Evolutionary conservation across 179 eudicot species (phyloP).

Genomic region (Vitellaria paradoxa): DNA sequence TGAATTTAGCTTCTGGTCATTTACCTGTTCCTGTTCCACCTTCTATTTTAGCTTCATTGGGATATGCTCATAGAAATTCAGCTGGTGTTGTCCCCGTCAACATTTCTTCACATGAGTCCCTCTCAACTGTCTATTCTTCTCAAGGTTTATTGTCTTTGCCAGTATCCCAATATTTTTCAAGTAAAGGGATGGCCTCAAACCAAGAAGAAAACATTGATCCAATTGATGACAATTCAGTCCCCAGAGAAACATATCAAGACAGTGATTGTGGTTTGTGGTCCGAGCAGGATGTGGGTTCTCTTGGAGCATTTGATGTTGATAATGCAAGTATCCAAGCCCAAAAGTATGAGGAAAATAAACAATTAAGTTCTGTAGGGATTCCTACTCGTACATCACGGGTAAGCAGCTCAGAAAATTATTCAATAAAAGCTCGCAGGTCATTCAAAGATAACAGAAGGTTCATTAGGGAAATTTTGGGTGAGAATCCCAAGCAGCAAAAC

Average conservation of each 20-base stretch:
- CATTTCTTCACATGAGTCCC: too few relatives aligned
- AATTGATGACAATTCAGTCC: conserved; percentile 17
- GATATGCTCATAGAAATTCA: conserved; percentile 30
- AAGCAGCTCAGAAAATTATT: conserved; percentile 10
- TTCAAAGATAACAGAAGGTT: conserved; percentile 9
- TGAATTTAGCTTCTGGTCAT: conserved; percentile 34
- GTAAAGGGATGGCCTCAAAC: conserved; percentile 22
- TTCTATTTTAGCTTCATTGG: conserved; percentile 25
- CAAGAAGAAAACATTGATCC: conserved; percentile 20
- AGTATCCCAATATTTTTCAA: conserved; percentile 23
- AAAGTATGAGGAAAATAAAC: conserved; percentile 13
- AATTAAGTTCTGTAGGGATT: conserved; percentile 6
- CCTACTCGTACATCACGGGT: not conserved
- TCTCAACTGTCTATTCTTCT: conserved; percentile 21
- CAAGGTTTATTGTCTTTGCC: conserved; percentile 31
- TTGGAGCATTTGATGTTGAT: conserved; percentile 30
- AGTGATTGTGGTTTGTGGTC: conserved; percentile 40
- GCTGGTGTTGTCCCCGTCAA: conserved; percentile 25
- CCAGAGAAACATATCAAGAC: conserved; percentile 25
- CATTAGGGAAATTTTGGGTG: conserved; percentile 23
- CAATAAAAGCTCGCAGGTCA: not conserved
- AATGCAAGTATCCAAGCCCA: conserved; percentile 17
- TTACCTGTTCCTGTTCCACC: conserved; percentile 34
- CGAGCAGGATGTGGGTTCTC: conserved; percentile 24
- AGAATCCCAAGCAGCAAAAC: conserved; percentile 2